Percentiles rank a stretch among this genome's conserved stretches.
Evolutionary conservation across 2,329 filamentous ascomycete species (phyloP).

Genomic region (Claviceps digitariae): DNA sequence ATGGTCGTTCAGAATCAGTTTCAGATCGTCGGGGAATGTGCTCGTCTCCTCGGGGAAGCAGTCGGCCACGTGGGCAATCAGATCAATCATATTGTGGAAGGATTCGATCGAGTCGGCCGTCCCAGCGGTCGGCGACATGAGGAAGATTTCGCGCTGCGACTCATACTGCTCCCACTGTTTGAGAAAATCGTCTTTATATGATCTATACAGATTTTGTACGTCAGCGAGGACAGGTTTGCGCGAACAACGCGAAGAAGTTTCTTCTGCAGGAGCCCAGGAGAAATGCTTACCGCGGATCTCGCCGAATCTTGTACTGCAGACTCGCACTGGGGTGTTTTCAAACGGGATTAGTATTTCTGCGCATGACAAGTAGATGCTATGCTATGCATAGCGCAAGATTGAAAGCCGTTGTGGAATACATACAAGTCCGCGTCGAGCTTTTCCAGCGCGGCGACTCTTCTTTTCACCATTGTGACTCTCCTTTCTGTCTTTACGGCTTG

Average conservation of each 20-base stretch:
- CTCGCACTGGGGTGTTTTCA: conserved; percentile 44
- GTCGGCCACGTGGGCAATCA: conserved; percentile 86
- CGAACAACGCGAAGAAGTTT: not conserved
- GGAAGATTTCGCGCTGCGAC: conserved; percentile 80
- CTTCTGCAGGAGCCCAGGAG: not conserved
- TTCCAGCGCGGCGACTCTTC: conserved; percentile 83
- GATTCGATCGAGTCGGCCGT: conserved; percentile 69
- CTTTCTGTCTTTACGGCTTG: not conserved
- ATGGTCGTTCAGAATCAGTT: conserved; percentile 65
- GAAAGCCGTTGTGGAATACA: conserved; percentile 13
- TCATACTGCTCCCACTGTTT: conserved; percentile 88
- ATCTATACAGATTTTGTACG: conserved; percentile 33
- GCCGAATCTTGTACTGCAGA: conserved; percentile 80
- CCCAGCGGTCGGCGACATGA: conserved; percentile 65
- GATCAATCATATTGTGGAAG: conserved; percentile 82
- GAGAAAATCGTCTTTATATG: conserved; percentile 79
- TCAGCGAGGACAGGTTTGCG: no score
- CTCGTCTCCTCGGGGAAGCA: conserved; percentile 75
- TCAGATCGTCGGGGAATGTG: conserved; percentile 67
- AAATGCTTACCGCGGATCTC: conserved; percentile 57
- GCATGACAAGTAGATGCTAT: not conserved
- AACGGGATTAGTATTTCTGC: not conserved
- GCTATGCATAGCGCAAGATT: not conserved
- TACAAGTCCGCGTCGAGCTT: conserved; percentile 86
- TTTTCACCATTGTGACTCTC: conserved; percentile 53